Percentiles rank a stretch among this genome's conserved stretches.
Evolutionary conservation across 495 filamentous ascomycete genomes (phyloP).

Genomic region (Xylaria venustula): DNA sequence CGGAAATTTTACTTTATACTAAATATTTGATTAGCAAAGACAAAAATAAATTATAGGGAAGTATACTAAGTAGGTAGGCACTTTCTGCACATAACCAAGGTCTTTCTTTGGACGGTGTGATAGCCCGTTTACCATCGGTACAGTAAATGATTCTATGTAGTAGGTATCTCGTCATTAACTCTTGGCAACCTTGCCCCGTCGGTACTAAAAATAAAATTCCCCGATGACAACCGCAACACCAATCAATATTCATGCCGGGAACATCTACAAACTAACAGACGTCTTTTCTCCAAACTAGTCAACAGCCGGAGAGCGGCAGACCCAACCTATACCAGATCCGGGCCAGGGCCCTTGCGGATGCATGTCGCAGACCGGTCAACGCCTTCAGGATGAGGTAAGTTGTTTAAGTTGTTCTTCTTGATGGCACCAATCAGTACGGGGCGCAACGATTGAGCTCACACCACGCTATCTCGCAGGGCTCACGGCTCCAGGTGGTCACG

Average conservation of each 20-base stretch:
- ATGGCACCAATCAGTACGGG: background rate
- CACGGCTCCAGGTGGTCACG: conserved; percentile 72
- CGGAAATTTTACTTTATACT: too few species aligned
- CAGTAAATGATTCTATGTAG: too few species aligned
- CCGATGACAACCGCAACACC: conserved; percentile 11
- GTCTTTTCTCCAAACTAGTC: background rate
- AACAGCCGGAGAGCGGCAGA: background rate
- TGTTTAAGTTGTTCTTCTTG: background rate
- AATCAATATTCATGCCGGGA: background rate
- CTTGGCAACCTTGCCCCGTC: background rate
- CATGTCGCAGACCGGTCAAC: conserved; percentile 72
- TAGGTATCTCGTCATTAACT: background rate
- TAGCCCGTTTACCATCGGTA: too few species aligned
- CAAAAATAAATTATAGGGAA: too few species aligned
- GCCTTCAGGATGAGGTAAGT: conserved; percentile 84
- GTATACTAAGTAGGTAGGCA: too few species aligned
- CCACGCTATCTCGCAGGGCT: conserved; percentile 55
- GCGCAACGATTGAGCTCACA: background rate
- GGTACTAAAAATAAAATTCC: background rate
- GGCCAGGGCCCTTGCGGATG: conserved; percentile 43
- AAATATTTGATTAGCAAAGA: too few species aligned
- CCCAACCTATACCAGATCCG: conserved; percentile 1
- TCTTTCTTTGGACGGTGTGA: too few species aligned
- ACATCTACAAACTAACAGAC: background rate
- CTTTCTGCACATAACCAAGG: too few species aligned